Evolutionary conservation across 1,284 basidiomycete genomes (phyloP).

Genomic region (Heterobasidion occidentale): DNA sequence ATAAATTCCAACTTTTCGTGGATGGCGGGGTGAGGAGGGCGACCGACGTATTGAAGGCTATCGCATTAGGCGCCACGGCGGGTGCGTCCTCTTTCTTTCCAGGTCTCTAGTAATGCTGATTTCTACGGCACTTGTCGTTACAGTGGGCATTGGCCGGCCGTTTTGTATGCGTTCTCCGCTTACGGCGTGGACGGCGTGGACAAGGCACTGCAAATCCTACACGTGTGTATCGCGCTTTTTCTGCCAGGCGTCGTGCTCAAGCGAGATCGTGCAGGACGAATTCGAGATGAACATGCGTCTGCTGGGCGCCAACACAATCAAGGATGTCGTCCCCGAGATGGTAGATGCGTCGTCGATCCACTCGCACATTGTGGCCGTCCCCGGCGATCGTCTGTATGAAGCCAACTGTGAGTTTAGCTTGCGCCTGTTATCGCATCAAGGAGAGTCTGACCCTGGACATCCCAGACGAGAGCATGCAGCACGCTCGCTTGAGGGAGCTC

Average conservation of each 20-base stretch:
- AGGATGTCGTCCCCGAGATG: conserved; percentile 80
- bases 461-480: conserved; percentile 37
- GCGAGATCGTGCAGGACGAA: conserved; percentile 56
- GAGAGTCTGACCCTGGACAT: not conserved
- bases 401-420: conserved; percentile 60
- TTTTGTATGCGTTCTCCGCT: conserved; percentile 87
- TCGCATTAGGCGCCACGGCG: conserved; percentile 88
- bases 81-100: conserved; percentile 31
- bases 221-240: conserved; percentile 37
- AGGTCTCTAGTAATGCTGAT: not conserved
- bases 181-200: conserved; percentile 83
- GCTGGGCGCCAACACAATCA: conserved; percentile 73
- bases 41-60: conserved; percentile 88
- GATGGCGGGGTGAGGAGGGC: conserved; percentile 91
- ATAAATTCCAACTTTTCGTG: conserved; percentile 82
- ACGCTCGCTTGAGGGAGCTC: conserved; percentile 40
- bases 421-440: not conserved
- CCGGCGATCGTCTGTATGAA: conserved; percentile 67
- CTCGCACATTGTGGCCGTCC: conserved; percentile 55
- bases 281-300: conserved; percentile 93
- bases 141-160: conserved; percentile 69
- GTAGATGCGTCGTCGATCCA: conserved; percentile 74
- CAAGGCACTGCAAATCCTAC: conserved; percentile 69
- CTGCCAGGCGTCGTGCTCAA: not conserved
- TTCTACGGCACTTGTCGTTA: not conserved